phyloP scores from a whole-genome alignment of 192 early-diverging fungal genomes.

The Chytriomyces sp. region DNA sequence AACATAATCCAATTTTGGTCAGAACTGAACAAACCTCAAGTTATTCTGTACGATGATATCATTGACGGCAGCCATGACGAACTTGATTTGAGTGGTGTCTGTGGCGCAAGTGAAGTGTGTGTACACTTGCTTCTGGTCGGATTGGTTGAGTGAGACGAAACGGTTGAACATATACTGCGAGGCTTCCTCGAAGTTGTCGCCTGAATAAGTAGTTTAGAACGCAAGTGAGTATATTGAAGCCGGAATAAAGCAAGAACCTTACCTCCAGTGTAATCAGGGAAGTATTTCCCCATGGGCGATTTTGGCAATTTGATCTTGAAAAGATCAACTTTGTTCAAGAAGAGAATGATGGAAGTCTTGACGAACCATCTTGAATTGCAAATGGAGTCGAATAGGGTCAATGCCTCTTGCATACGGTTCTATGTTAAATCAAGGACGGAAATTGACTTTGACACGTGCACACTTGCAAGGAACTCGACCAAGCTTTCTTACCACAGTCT shows the following conservation, averaged over 20 bases:
- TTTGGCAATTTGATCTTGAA: slow-evolving; percentile 87
- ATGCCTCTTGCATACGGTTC: slow-evolving; percentile 95
- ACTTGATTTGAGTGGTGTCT: slow-evolving; percentile 61
- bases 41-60: slow-evolving; percentile 57
- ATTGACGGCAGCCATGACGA: slow-evolving; percentile 63
- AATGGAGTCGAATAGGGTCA: slow-evolving; percentile 96
- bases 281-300: slow-evolving; percentile 84
- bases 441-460: slow-evolving; percentile 7
- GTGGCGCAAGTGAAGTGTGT: slow-evolving; percentile 67
- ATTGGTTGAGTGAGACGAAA: slow-evolving; percentile 54
- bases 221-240: background rate
- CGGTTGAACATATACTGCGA: slow-evolving; percentile 51
- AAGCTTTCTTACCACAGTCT: slow-evolving; percentile 71
- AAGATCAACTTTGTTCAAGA: slow-evolving; percentile 98
- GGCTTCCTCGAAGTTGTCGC: slow-evolving; percentile 52
- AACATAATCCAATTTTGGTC: slow-evolving; percentile 7
- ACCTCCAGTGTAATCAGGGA: slow-evolving; percentile 77
- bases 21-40: slow-evolving; percentile 35
- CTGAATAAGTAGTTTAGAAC: slow-evolving; percentile 23
- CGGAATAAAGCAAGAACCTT: background rate
- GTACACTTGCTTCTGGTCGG: slow-evolving; percentile 58
- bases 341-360: slow-evolving; percentile 96
- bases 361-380: slow-evolving; percentile 98
- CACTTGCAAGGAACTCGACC: background rate
- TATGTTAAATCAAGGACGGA: slow-evolving; percentile 9